These are phyloP conservation scores for Phoenix dactylifera DNA, from an alignment of 176 grass and related monocot species.

Conservation along the genomic window DNA sequence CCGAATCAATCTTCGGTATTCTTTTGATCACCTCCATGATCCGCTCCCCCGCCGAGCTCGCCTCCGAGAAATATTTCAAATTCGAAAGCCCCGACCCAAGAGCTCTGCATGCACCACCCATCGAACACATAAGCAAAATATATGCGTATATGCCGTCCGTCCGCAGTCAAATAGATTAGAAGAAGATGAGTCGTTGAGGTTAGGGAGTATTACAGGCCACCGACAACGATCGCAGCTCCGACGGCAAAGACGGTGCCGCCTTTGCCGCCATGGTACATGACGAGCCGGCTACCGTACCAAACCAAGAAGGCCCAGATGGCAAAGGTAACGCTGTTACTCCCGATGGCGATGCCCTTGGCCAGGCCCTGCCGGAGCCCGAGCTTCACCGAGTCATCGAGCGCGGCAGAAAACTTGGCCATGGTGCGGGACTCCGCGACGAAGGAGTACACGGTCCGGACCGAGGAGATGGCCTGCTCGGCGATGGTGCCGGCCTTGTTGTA, in stretches of 20 bases:
- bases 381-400: constrained; percentile 56
- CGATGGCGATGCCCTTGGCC: constrained; percentile 83
- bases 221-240: constrained; percentile 49
- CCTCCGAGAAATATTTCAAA: constrained; percentile 88
- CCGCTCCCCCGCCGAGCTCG: constrained; percentile 58
- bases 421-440: constrained; percentile 60
- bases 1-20: constrained; percentile 85
- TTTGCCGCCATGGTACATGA: constrained; percentile 78
- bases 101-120: constrained; percentile 26
- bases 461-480: constrained; percentile 81
- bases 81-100: constrained; percentile 85
- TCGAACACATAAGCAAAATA: too few species aligned
- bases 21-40: constrained; percentile 56
- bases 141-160: too few species aligned
- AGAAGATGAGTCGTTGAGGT: neutral
- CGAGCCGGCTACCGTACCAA: constrained; percentile 89
- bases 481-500: constrained; percentile 57
- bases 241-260: constrained; percentile 90
- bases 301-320: constrained; percentile 74
- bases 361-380: constrained; percentile 81
- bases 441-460: constrained; percentile 76
- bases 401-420: constrained; percentile 50
- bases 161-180: too few species aligned
- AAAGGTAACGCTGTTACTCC: constrained; percentile 82
- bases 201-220: constrained; percentile 42